phyloP scores from a whole-genome alignment of 208 protist species.

The Acanthamoeba castellanii region DNA sequence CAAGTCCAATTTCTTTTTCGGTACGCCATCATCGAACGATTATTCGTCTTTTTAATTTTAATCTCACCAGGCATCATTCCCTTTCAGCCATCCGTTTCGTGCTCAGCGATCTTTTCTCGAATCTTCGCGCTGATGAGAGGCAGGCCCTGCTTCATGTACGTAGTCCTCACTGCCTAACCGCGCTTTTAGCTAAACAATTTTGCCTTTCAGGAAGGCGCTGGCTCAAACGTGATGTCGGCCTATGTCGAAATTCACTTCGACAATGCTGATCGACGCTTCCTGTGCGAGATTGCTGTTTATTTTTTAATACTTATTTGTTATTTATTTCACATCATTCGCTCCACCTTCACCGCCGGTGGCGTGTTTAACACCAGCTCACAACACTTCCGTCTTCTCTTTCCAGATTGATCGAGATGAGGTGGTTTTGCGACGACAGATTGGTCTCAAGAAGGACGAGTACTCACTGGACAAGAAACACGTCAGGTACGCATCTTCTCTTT shows the following conservation, averaged over 20 bases:
- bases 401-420: conserved; percentile 91
- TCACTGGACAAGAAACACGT: conserved; percentile 97
- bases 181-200: background rate
- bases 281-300: conserved; percentile 86
- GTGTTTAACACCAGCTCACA: background rate
- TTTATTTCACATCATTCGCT: background rate
- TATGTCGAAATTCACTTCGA: conserved; percentile 96
- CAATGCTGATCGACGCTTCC: conserved; percentile 97
- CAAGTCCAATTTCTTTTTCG: conserved; percentile 74
- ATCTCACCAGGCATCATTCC: background rate
- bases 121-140: conserved; percentile 43
- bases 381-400: no score
- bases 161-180: no score
- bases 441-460: conserved; percentile 99
- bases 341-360: background rate
- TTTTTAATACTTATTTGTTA: conserved; percentile 1
- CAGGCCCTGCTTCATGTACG: conserved; percentile 46
- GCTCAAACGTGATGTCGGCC: conserved; percentile 22
- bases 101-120: conserved; percentile 67
- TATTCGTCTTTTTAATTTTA: conserved; percentile 36
- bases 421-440: conserved; percentile 96
- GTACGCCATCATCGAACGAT: background rate
- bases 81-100: conserved; percentile 71
- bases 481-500: conserved; percentile 78
- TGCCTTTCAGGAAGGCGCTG: background rate